These are phyloP conservation scores for Arachnomyces sp. DNA, from an alignment of 2,329 filamentous ascomycete genomes.

Conservation along the genomic window DNA sequence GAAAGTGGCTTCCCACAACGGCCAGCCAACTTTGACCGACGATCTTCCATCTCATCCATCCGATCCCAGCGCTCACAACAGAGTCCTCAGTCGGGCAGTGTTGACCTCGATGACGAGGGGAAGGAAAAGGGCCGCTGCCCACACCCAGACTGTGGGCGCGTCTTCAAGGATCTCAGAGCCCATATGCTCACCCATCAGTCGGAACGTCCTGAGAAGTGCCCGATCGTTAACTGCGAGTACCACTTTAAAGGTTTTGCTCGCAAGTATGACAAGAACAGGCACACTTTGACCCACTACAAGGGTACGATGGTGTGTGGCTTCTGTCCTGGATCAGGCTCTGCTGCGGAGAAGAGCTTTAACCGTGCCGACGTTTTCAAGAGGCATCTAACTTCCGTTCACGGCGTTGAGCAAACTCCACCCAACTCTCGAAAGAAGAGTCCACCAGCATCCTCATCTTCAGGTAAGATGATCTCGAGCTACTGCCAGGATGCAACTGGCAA, in stretches of 20 bases:
- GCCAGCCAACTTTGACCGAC: conserved; percentile 37
- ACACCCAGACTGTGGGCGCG: conserved; percentile 68
- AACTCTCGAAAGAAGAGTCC: conserved; percentile 74
- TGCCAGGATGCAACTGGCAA: conserved; percentile 71
- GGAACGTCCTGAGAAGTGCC: conserved; percentile 88
- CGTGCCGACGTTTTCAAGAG: conserved; percentile 93
- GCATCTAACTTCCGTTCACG: conserved; percentile 81
- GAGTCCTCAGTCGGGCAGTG: conserved; percentile 51
- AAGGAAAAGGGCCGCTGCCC: conserved; percentile 64
- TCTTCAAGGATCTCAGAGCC: conserved; percentile 85
- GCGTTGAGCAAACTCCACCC: conserved; percentile 84
- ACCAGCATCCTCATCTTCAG: conserved; percentile 29
- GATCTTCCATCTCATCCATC: conserved; percentile 62
- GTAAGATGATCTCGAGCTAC: conserved; percentile 62
- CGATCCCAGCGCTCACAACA: conserved; percentile 56
- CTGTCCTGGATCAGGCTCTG: conserved; percentile 79
- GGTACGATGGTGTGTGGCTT: conserved; percentile 96
- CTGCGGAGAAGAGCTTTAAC: conserved; percentile 92
- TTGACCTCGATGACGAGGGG: conserved; percentile 54
- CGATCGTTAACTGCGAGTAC: conserved; percentile 85
- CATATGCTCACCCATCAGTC: conserved; percentile 92
- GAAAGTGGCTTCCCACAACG: conserved; percentile 49
- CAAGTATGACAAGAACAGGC: conserved; percentile 94
- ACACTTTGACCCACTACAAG: conserved; percentile 92
- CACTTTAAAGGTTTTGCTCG: conserved; percentile 85